Conservation (phyloP, 2,329 filamentous ascomycete genomes). For the Leptographium flavum region DNA sequence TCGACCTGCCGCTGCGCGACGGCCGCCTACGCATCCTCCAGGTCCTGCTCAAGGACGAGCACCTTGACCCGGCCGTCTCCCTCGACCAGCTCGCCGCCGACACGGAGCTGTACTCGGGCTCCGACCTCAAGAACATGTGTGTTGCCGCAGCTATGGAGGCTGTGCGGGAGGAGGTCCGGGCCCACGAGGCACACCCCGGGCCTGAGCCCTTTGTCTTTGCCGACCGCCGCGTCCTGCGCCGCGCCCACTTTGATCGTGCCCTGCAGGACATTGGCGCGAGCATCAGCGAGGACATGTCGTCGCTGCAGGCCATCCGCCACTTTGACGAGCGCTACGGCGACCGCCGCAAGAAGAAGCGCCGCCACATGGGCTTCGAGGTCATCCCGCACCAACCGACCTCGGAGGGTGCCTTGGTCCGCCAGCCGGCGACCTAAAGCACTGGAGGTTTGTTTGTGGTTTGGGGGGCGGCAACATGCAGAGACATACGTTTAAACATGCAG, state of each 20-base stretch:
- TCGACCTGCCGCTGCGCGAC: constrained; percentile 53
- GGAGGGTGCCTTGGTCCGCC: constrained; percentile 30
- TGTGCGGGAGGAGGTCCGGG: constrained; percentile 55
- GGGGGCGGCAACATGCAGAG: background rate
- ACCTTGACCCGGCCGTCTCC: constrained; percentile 37
- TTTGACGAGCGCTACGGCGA: constrained; percentile 96
- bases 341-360: constrained; percentile 45
- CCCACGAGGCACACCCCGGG: constrained; percentile 18
- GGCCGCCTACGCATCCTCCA: constrained; percentile 47
- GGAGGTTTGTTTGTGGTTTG: background rate
- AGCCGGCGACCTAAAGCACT: background rate
- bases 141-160: constrained; percentile 69
- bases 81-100: constrained; percentile 47
- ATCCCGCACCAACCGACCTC: constrained; percentile 23
- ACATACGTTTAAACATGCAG: background rate
- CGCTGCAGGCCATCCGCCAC: constrained; percentile 72
- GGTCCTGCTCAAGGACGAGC: constrained; percentile 58
- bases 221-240: constrained; percentile 49
- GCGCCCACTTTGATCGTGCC: constrained; percentile 69
- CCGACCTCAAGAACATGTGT: constrained; percentile 69
- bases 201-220: constrained; percentile 37
- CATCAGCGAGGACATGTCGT: constrained; percentile 87
- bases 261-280: constrained; percentile 81
- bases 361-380: constrained; percentile 45
- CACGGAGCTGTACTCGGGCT: constrained; percentile 69